Base-by-base conservation (phyloP, 2,329 filamentous ascomycete species). In the Raffaelea albimanens region DNA sequence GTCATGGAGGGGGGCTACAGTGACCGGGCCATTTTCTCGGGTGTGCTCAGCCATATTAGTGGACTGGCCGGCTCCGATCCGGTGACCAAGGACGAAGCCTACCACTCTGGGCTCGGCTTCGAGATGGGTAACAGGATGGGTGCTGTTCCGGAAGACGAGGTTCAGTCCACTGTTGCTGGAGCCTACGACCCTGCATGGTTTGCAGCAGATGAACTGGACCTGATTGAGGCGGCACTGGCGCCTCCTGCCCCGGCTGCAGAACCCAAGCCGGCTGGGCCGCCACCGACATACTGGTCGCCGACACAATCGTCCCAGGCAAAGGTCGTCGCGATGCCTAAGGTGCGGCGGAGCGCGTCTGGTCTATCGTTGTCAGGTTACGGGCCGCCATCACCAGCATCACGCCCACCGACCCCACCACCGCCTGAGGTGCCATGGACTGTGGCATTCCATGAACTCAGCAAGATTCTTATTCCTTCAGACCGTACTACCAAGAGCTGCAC, bases 1-100 rank as follows among this genome's bases (percentile, higher is more conserved):
- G 89, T 97, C 2, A 74, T 98, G 20, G 93, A 98, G 65, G 93
- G 93, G 29, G 93, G 93, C 0, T 98, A 98, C 61, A 96, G 90
- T 61, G 87, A 98, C 64, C 80, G 90, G 50, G 93, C 93, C 9
- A 68, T 98, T 43, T 84, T 78, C 45, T 95, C 88, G 31, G 93
- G 93, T 40, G 83, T 96, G 3, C 68, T 96, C 49, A 95, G 90
- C 62, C 93, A 98, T 64, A 63, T 98, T 18, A 87, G 86, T 56
- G 93, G 91, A 5, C 74, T 98, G 36, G 81, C 80, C 38, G 79
- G 80, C 38, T 70, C 70, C 20, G 76, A 72, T 46, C 65, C 63
- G 29, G 59, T 61, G 13, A 62, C 61, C 22, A 66, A 59, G 48
- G 63, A 69, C 29, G 66, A 67, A 45, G 56, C 50, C 39, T 55